Percentiles rank a stretch among this genome's conserved stretches.
phyloP scores from a whole-genome alignment of 441 rosid genomes.

The Populus hybrid region DNA sequence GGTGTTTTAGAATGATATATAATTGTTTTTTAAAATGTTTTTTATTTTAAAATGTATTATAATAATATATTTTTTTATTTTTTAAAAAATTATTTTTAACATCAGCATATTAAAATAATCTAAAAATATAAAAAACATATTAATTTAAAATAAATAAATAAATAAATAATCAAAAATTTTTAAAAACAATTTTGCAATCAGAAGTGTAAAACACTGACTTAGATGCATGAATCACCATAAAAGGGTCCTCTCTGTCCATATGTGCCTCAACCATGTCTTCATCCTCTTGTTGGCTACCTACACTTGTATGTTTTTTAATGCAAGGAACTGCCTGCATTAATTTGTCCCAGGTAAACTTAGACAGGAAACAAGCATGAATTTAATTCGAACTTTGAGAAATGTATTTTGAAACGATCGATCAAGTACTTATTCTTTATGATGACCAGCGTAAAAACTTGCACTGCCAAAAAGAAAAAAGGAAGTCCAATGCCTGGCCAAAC shows the following conservation, averaged over 20 bases:
- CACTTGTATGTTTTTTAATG: constrained; percentile 15
- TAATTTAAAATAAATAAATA: too few species aligned
- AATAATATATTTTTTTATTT: too few species aligned
- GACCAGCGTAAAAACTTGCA: not conserved
- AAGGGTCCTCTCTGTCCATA: constrained; percentile 22
- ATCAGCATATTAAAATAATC: too few species aligned
- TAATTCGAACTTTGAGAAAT: not conserved
- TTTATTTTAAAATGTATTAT: too few species aligned
- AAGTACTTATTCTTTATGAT: not conserved
- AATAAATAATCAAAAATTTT: not conserved
- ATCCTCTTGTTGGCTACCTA: constrained; percentile 5
- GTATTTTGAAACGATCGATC: not conserved
- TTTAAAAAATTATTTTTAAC: too few species aligned
- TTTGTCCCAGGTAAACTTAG: too few species aligned
- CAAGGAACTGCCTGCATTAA: not conserved
- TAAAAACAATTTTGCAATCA: not conserved
- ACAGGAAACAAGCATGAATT: not conserved
- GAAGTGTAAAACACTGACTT: too few species aligned
- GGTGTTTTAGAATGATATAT: too few species aligned
- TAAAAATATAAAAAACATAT: too few species aligned
- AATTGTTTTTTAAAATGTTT: too few species aligned
- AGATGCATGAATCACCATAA: constrained; percentile 5
- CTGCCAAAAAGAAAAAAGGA: not conserved
- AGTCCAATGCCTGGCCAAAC: too few species aligned
- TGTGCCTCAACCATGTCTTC: constrained; percentile 3